Evolutionary conservation across 441 rosid species (phyloP).

Genomic region (Gossypium laxum): DNA sequence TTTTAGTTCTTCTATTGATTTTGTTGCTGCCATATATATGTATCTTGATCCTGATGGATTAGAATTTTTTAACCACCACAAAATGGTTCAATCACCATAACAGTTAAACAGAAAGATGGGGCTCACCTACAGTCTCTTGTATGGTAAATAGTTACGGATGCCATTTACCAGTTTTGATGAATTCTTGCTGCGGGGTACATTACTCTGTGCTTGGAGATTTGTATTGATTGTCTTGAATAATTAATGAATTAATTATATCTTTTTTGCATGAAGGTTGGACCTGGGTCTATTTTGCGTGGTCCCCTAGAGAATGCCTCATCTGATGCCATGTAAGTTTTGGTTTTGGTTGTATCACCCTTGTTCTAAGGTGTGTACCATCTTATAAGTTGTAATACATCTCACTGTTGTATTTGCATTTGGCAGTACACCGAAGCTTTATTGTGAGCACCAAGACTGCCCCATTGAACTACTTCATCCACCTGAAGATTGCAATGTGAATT

Average conservation of each 20-base stretch:
- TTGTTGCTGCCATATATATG: not conserved
- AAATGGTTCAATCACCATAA: not conserved
- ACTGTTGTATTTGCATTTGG: no score
- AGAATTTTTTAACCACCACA: not conserved
- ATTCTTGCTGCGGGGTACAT: not conserved
- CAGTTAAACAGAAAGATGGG: not conserved
- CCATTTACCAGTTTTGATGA: not conserved
- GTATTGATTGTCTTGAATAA: not conserved
- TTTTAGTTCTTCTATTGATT: not conserved
- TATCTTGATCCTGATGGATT: not conserved
- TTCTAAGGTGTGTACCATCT: no score
- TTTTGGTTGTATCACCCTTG: slow-evolving; percentile 9
- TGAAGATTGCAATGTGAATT: slow-evolving; percentile 98
- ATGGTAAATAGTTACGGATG: not conserved
- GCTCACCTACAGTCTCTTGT: not conserved
- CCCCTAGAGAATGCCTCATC: slow-evolving; percentile 72
- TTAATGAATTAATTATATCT: slow-evolving; percentile 4
- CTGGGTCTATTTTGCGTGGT: slow-evolving; percentile 83
- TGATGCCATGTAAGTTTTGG: slow-evolving; percentile 69
- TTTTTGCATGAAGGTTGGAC: slow-evolving; percentile 62
- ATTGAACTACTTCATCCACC: slow-evolving; percentile 82
- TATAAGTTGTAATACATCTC: no score
- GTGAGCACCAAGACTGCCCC: slow-evolving; percentile 75
- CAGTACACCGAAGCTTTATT: slow-evolving; percentile 82
- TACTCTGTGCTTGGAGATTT: not conserved